Base-by-base conservation (phyloP, 2,329 filamentous ascomycete genomes). In the Monosporascus sp. region DNA sequence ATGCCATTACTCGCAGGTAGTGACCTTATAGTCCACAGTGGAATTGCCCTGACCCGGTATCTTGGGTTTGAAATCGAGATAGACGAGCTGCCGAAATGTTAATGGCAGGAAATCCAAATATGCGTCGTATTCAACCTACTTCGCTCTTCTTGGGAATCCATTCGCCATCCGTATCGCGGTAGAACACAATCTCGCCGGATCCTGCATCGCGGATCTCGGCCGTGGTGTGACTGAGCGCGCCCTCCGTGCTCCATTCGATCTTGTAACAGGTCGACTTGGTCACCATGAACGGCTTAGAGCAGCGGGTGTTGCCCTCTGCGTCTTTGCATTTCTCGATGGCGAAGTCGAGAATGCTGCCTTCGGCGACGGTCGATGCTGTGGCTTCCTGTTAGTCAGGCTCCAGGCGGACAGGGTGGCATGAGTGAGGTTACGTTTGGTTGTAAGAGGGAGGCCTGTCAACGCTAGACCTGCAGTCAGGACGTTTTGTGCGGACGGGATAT, bases 51-150 rank as follows among this genome's bases (percentile, higher is more conserved):
- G 72, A 43, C 67, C 69, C 52, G 69, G 70, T 3, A 77, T 56
- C 68, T 76, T 77, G 17, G 75, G 74, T 57, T 73, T 75, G 57
- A 76, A 77, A 55, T 76, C 74, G 40, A 77, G 54, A 34, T 76
- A 76, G 3, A 76, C 73, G 20, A 75, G 63, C 67, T 63, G n/a
- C 22, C 7, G 14, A 20, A 20, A 20, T 44, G 20, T 16, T 14
- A 16, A 24, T 46, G 16, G 26, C 11, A 3, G 11, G 49, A 54
- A 54, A 52, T 51, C 37, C 48, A 58, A 19, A 38, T 49, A 41
- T 8, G 51, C 51, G 20, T 52, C 40, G 7, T 3, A 45, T 27
- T 7, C 48, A 31, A 60, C 65, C 40, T 52, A 69, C 65, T 61
- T 76, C 74, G 9, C 65, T 64, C 68, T 76, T 76, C 58, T 74